Percentiles rank a stretch among this genome's conserved stretches.
These are phyloP conservation scores for Williopsis jadinii DNA, from an alignment of 1,139 yeast species.

Conservation along the genomic window DNA sequence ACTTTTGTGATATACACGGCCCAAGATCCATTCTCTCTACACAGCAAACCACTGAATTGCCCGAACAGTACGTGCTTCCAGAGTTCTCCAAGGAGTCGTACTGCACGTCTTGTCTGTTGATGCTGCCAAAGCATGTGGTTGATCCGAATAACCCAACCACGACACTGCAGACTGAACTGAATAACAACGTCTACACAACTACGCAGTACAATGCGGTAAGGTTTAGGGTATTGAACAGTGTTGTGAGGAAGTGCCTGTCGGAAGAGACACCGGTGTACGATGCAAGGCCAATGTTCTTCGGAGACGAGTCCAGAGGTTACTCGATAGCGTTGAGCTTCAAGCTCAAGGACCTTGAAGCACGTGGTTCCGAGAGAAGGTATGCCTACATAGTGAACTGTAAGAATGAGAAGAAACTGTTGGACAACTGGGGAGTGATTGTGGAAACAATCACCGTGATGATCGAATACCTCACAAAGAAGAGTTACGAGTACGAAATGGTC, in stretches of 20 bases:
- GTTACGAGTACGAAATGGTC: constrained; percentile 28
- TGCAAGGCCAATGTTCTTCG: constrained; percentile 61
- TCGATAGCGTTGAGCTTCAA: constrained; percentile 63
- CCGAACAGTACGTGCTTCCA: constrained; percentile 24
- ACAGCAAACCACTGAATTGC: constrained; percentile 33
- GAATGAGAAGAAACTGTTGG: constrained; percentile 43
- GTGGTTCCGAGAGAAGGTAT: constrained; percentile 76
- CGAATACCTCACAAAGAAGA: constrained; percentile 38
- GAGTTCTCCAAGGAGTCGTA: constrained; percentile 36
- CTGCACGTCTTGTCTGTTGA: constrained; percentile 52
- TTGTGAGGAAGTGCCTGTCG: constrained; percentile 59
- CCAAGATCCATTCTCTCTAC: constrained; percentile 75
- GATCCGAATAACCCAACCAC: constrained; percentile 1
- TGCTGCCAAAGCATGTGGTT: constrained; percentile 31
- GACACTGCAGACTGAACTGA: constrained; percentile 12
- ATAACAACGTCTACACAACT: constrained; percentile 29
- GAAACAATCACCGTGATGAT: constrained; percentile 48
- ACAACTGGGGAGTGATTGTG: constrained; percentile 51
- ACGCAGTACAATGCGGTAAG: constrained; percentile 57
- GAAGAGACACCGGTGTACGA: constrained; percentile 68
- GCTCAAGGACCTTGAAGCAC: constrained; percentile 59
- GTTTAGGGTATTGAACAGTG: constrained; percentile 27
- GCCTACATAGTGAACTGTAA: constrained; percentile 59
- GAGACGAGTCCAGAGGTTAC: constrained; percentile 62
- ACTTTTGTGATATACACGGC: constrained; percentile 84